phyloP scores from a whole-genome alignment of 2,329 filamentous ascomycete genomes.

The Neoscytalidium dimidiatum region DNA sequence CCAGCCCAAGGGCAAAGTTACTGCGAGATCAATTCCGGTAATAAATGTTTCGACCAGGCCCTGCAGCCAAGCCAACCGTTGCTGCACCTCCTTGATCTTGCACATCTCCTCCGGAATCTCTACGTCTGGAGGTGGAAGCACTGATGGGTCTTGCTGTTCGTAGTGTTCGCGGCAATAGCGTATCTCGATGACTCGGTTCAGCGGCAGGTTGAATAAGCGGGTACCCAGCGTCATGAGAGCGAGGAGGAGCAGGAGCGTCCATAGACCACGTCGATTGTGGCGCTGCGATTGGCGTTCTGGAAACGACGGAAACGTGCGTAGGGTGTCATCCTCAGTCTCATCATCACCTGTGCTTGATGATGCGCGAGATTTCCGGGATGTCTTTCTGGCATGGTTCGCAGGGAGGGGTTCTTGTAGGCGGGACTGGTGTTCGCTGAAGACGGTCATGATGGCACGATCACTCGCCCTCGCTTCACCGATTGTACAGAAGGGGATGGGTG shows the following conservation, averaged over 20 bases:
- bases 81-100: constrained; percentile 56
- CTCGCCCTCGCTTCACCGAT: too few relatives aligned
- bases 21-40: constrained; percentile 36
- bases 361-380: not conserved
- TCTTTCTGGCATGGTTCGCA: not conserved
- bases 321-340: not conserved
- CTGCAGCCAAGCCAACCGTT: constrained; percentile 54
- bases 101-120: constrained; percentile 55
- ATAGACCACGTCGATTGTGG: not conserved
- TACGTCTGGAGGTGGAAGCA: constrained; percentile 35
- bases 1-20: constrained; percentile 39
- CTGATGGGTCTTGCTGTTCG: constrained; percentile 39
- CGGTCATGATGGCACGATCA: not conserved
- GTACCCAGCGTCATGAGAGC: constrained; percentile 35
- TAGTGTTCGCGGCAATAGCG: constrained; percentile 55
- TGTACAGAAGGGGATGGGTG: too few relatives aligned
- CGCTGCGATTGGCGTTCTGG: not conserved
- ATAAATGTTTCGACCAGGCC: constrained; percentile 45
- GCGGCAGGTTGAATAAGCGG: constrained; percentile 37
- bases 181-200: constrained; percentile 39
- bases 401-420: not conserved
- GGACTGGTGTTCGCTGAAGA: not conserved
- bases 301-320: not conserved
- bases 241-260: constrained; percentile 31
- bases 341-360: not conserved